These are phyloP conservation scores for Arctium minus DNA, from an alignment of 129 eudicot species.

Conservation along the genomic window DNA sequence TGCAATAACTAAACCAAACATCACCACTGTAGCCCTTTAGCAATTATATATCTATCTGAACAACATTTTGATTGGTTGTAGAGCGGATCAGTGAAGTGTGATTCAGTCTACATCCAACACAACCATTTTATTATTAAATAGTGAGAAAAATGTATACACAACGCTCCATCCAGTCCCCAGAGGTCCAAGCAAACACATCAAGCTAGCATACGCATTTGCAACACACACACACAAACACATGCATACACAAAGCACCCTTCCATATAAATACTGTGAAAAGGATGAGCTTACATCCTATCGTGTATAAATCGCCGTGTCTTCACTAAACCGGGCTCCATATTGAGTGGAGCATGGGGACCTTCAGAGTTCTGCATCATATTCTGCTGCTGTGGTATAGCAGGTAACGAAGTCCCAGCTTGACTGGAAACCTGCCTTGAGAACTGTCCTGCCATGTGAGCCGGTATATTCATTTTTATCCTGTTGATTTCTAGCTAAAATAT, in stretches of 20 bases:
- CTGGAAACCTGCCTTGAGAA: constrained; percentile 57
- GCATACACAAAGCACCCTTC: background rate
- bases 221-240: background rate
- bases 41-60: background rate
- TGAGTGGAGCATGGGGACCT: constrained; percentile 34
- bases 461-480: constrained; percentile 68
- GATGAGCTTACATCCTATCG: constrained; percentile 44
- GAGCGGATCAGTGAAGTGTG: background rate
- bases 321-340: constrained; percentile 43
- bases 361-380: constrained; percentile 62
- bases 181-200: background rate
- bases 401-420: constrained; percentile 50
- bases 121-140: background rate
- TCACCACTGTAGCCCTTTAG: background rate
- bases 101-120: background rate
- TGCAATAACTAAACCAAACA: background rate
- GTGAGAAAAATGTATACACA: background rate
- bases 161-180: background rate
- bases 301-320: constrained; percentile 43
- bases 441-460: constrained; percentile 65
- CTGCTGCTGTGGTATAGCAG: constrained; percentile 56
- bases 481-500: constrained; percentile 18
- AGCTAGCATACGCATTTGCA: background rate
- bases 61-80: background rate
- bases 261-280: background rate